These are phyloP conservation scores for Nemania sp. DNA, from an alignment of 2,329 filamentous ascomycete genomes.

Conservation along the genomic window DNA sequence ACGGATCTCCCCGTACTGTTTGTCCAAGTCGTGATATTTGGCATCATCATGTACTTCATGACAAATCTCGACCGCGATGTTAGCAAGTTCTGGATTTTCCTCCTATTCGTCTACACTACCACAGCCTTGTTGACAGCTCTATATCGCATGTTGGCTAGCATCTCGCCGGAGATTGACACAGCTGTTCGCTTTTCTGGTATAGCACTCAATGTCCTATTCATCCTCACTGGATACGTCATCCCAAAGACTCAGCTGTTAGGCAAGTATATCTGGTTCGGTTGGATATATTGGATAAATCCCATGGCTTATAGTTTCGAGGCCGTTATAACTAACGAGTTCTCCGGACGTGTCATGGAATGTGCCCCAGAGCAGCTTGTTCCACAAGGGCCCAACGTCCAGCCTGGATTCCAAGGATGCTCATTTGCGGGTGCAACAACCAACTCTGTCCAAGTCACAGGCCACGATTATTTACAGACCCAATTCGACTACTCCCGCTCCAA, in stretches of 20 bases:
- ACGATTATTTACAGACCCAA: conserved; percentile 63
- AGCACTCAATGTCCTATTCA: conserved; percentile 70
- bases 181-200: conserved; percentile 70
- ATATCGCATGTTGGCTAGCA: conserved; percentile 51
- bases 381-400: conserved; percentile 55
- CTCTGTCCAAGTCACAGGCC: conserved; percentile 62
- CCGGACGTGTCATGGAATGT: conserved; percentile 64
- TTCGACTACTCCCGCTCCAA: conserved; percentile 69
- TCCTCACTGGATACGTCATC: conserved; percentile 76
- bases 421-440: conserved; percentile 65
- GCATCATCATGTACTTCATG: conserved; percentile 82
- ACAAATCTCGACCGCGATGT: conserved; percentile 74
- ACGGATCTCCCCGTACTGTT: conserved; percentile 73
- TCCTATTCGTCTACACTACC: conserved; percentile 63
- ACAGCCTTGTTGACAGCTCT: conserved; percentile 49
- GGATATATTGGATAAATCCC: conserved; percentile 75
- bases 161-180: conserved; percentile 63
- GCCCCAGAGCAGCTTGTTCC: conserved; percentile 60
- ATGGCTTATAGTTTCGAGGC: conserved; percentile 74
- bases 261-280: conserved; percentile 76
- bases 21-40: conserved; percentile 74
- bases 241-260: conserved; percentile 66
- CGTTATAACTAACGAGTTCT: conserved; percentile 66
- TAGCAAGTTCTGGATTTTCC: conserved; percentile 75
- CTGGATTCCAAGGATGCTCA: conserved; percentile 66